Conservation (phyloP, 768 basidiomycete genomes). For the Rhodotorula taiwanensis region DNA sequence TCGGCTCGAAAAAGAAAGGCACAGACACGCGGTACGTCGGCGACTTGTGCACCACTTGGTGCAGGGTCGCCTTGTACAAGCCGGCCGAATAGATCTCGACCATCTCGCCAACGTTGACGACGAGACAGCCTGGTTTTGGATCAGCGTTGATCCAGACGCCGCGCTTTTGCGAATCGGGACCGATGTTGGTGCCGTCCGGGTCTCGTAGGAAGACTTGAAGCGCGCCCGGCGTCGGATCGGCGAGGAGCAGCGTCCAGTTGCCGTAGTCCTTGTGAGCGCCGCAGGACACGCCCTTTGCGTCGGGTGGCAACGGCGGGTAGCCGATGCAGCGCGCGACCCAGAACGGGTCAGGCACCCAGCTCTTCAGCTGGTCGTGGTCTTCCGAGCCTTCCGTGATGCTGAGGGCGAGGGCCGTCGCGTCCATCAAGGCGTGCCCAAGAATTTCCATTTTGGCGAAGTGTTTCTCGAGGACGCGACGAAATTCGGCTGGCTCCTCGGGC, state of each 20-base stretch:
- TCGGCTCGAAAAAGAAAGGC: constrained; percentile 92
- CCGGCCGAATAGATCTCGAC: constrained; percentile 82
- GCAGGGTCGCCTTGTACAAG: constrained; percentile 78
- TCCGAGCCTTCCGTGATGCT: constrained; percentile 52
- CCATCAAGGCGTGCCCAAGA: constrained; percentile 74
- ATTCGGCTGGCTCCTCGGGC: constrained; percentile 56
- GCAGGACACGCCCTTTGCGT: constrained; percentile 76
- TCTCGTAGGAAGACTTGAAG: constrained; percentile 62
- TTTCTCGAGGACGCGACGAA: constrained; percentile 58
- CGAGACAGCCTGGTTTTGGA: constrained; percentile 72
- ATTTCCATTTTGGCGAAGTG: constrained; percentile 74
- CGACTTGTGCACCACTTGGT: constrained; percentile 72
- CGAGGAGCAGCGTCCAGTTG: constrained; percentile 74
- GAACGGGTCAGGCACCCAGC: constrained; percentile 72
- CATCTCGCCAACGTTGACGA: constrained; percentile 90
- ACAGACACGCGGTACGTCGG: constrained; percentile 74
- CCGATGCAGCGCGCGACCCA: constrained; percentile 62
- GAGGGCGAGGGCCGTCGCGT: constrained; percentile 73
- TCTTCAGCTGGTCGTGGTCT: constrained; percentile 50
- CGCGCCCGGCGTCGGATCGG: constrained; percentile 71
- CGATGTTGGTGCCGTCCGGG: not conserved
- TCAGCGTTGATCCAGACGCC: constrained; percentile 71
- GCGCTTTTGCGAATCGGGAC: not conserved
- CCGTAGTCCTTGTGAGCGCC: constrained; percentile 92
- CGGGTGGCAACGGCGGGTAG: constrained; percentile 75